These are phyloP conservation scores for Rosa multiflora DNA, from an alignment of 306 rosid genomes.

Conservation along the genomic window DNA sequence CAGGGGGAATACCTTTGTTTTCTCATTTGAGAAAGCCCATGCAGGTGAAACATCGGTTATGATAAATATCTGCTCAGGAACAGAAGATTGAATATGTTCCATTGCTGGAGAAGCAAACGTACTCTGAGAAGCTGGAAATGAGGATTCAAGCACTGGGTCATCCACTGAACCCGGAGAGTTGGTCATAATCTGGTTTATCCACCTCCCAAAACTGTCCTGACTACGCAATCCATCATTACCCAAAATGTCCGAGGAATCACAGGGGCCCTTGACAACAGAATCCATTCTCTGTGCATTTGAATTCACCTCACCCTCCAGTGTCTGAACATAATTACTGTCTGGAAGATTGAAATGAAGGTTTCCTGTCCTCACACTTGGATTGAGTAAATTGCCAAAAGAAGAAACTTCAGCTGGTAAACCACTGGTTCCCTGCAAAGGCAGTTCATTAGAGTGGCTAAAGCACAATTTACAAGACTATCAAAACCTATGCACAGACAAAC, in stretches of 20 bases:
- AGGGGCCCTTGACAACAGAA: slow-evolving; percentile 30
- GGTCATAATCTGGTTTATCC: slow-evolving; percentile 57
- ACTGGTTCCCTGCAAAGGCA: slow-evolving; percentile 50
- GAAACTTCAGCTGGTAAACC: slow-evolving; percentile 38
- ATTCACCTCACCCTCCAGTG: slow-evolving; percentile 40
- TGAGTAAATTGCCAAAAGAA: slow-evolving; percentile 41
- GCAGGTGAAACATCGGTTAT: slow-evolving; percentile 74
- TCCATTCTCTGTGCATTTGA: slow-evolving; percentile 38
- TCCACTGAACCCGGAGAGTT: slow-evolving; percentile 59
- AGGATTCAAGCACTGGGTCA: slow-evolving; percentile 51
- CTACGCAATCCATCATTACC: slow-evolving; percentile 56
- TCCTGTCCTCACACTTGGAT: slow-evolving; percentile 36
- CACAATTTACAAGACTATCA: not conserved
- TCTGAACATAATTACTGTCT: slow-evolving; percentile 31
- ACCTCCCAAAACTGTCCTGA: slow-evolving; percentile 91
- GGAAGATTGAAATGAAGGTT: slow-evolving; percentile 35
- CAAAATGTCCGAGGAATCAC: slow-evolving; percentile 34
- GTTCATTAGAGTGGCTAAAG: slow-evolving; percentile 14
- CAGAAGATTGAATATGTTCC: slow-evolving; percentile 52
- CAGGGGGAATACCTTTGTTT: slow-evolving; percentile 72
- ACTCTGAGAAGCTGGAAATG: slow-evolving; percentile 47
- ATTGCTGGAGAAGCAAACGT: slow-evolving; percentile 37
- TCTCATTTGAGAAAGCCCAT: slow-evolving; percentile 77
- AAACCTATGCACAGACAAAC: not conserved
- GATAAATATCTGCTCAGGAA: slow-evolving; percentile 66